Evolutionary conservation across 2,329 filamentous ascomycete genomes (phyloP).

Genomic region (Cadophora malorum): DNA sequence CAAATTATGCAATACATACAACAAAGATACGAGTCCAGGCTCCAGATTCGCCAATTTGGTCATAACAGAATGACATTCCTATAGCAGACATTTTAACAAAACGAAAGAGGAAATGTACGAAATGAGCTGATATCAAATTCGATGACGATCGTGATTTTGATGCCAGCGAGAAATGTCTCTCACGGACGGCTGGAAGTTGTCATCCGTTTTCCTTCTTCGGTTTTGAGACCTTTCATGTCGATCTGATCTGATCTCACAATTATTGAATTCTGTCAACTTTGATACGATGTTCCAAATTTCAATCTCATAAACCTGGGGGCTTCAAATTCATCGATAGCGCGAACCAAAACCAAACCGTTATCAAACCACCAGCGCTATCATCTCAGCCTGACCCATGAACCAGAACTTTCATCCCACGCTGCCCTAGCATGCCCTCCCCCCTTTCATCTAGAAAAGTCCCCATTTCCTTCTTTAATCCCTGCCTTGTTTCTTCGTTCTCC

Average conservation of each 20-base stretch:
- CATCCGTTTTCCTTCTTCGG: too few species aligned
- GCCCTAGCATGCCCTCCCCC: not conserved
- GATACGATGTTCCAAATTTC: not conserved
- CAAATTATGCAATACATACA: not conserved
- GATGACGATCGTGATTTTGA: conserved; percentile 1
- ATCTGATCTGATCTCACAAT: not conserved
- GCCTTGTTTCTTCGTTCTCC: conserved; percentile 31
- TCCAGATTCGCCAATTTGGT: not conserved
- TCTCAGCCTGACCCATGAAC: too few species aligned
- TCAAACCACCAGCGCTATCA: not conserved
- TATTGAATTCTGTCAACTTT: not conserved
- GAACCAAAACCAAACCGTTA: not conserved
- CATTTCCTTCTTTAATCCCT: conserved; percentile 29
- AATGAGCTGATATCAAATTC: conserved; percentile 3
- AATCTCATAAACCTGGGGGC: not conserved
- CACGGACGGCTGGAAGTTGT: not conserved
- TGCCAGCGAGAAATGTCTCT: not conserved
- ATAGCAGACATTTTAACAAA: not conserved
- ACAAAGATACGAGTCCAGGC: not conserved
- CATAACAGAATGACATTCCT: not conserved
- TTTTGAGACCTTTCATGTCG: not conserved
- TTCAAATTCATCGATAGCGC: not conserved
- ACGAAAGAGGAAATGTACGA: not conserved
- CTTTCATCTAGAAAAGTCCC: conserved; percentile 31
- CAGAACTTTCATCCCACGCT: not conserved